These are phyloP conservation scores for Lactarius sanguifluus DNA, from an alignment of 768 basidiomycete species.

Conservation along the genomic window DNA sequence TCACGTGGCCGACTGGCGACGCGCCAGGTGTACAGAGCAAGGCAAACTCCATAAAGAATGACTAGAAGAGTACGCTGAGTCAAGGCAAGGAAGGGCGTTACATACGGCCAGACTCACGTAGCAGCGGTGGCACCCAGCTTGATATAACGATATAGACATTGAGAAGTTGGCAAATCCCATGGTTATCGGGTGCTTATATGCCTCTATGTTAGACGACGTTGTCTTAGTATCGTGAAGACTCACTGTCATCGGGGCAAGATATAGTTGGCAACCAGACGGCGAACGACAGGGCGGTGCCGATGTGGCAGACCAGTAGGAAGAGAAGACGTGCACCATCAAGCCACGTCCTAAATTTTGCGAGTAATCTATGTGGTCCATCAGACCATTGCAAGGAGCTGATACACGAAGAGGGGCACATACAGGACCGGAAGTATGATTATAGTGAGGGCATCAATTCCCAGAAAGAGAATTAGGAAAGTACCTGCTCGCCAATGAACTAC, in stretches of 20 bases:
- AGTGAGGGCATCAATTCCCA: slow-evolving; percentile 43
- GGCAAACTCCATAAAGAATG: slow-evolving; percentile 43
- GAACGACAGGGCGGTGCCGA: slow-evolving; percentile 46
- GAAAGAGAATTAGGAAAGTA: slow-evolving; percentile 47
- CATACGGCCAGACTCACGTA: slow-evolving; percentile 38
- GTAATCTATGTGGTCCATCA: slow-evolving; percentile 39
- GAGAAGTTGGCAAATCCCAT: slow-evolving; percentile 49
- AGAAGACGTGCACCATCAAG: slow-evolving; percentile 52
- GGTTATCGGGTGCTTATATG: slow-evolving; percentile 40
- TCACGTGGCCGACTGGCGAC: slow-evolving; percentile 28
- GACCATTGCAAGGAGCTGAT: slow-evolving; percentile 19
- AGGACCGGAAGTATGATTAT: slow-evolving; percentile 44
- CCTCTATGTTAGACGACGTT: neutral
- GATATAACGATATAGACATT: slow-evolving; percentile 49
- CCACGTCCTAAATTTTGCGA: slow-evolving; percentile 51
- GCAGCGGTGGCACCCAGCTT: slow-evolving; percentile 53
- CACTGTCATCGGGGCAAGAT: slow-evolving; percentile 46
- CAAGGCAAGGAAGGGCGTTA: slow-evolving; percentile 18
- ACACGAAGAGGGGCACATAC: slow-evolving; percentile 36
- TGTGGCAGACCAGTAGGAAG: slow-evolving; percentile 46
- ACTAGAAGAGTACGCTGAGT: slow-evolving; percentile 36
- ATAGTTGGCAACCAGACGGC: slow-evolving; percentile 45
- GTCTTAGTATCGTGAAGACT: slow-evolving; percentile 18
- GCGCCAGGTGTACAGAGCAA: slow-evolving; percentile 42
- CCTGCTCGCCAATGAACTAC: slow-evolving; percentile 34